These are phyloP conservation scores for Fusarium sp. DNA, from an alignment of 2,329 filamentous ascomycete species.

Conservation along the genomic window DNA sequence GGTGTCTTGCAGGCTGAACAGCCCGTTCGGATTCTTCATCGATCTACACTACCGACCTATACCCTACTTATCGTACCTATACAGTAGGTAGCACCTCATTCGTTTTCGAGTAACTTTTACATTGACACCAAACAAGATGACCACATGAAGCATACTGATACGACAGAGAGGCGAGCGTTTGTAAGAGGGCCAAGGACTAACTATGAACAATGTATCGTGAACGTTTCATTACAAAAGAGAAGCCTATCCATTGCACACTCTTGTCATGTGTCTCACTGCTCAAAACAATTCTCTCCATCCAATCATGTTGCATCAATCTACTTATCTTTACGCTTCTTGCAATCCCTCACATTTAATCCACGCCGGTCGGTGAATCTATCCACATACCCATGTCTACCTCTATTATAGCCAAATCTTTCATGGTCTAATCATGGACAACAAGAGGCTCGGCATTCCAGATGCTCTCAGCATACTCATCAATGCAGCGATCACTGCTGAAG, in stretches of 20 bases:
- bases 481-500: conserved; percentile 94
- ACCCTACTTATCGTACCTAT: neutral
- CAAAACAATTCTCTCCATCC: conserved; percentile 2
- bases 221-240: conserved; percentile 30
- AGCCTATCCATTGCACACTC: conserved; percentile 18
- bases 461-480: conserved; percentile 94
- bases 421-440: conserved; percentile 53
- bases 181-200: neutral
- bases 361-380: conserved; percentile 26
- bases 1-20: neutral
- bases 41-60: neutral
- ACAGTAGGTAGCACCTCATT: neutral
- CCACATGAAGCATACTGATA: neutral
- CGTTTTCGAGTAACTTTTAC: neutral
- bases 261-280: conserved; percentile 12
- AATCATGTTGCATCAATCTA: conserved; percentile 30
- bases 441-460: conserved; percentile 98
- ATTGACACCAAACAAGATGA: neutral
- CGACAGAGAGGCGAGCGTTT: neutral
- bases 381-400: conserved; percentile 14
- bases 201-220: conserved; percentile 11
- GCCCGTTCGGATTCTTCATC: neutral
- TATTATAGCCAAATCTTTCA: conserved; percentile 4
- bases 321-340: conserved; percentile 8
- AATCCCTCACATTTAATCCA: conserved; percentile 1